Conservation (phyloP, 2,329 filamentous ascomycete genomes). For the Talaromyces sp. region DNA sequence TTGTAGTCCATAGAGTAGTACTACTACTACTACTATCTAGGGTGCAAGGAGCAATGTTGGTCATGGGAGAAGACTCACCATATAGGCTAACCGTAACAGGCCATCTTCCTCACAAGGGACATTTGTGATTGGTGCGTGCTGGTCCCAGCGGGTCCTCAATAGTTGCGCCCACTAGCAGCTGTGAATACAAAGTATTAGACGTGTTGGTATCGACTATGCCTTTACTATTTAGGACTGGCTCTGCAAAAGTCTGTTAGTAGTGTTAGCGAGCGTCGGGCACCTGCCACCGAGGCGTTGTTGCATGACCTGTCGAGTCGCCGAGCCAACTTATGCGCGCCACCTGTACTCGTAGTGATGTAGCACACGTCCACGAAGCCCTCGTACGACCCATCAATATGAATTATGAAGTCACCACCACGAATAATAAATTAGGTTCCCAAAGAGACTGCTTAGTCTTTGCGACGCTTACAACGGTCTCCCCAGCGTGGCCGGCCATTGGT, state of each 20-base stretch:
- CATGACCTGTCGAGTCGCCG: neutral
- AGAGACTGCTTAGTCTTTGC: neutral
- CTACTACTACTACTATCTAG: too few relatives aligned
- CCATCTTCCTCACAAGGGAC: neutral
- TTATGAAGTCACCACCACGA: too few relatives aligned
- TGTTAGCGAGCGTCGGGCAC: neutral
- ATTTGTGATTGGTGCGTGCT: neutral
- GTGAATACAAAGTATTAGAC: neutral
- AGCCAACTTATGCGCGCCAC: too few relatives aligned
- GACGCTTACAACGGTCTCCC: neutral
- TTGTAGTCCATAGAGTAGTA: too few relatives aligned
- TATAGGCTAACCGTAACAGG: neutral
- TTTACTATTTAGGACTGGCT: neutral
- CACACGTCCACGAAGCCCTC: neutral
- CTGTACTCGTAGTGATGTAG: too few relatives aligned
- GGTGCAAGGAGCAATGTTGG: neutral
- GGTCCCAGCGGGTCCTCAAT: neutral
- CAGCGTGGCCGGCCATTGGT: neutral
- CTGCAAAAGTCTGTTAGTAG: neutral
- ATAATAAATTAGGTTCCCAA: neutral
- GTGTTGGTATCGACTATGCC: neutral
- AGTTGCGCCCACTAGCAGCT: neutral
- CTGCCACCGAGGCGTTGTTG: too few relatives aligned
- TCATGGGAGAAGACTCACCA: neutral
- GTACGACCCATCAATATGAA: neutral